Evolutionary conservation across 2,329 filamentous ascomycete genomes (phyloP), one percentile per base, ranked within the genome.

Genomic region (Emergomyces pasteurianus): DNA sequence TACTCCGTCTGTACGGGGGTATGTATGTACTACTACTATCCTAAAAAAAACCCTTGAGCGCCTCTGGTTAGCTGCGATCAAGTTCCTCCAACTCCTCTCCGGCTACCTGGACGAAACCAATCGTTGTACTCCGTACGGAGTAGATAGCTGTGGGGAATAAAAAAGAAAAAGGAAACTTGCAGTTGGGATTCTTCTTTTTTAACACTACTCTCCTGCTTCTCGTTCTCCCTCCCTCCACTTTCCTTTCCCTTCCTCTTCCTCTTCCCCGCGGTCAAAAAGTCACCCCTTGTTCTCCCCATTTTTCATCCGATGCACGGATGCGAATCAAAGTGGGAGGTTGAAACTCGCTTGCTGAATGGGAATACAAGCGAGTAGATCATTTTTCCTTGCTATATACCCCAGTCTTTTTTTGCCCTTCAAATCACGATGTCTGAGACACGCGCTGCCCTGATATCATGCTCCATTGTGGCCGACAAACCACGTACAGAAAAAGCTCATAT

Each of bases 401-500:
- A 26, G 38, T 16, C 23, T 21, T 14, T 46, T 31, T 26, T 23
- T 12, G 12, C 49, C 5, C 23, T 21, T 31, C 26, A 6, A 34
- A 8, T 34, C 23, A 38, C 54, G 28, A 57, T 57, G 54, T 43
- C 54, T 28, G 38, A 57, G 34, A 1, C 46, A 18, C 38, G n/a
- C 14, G 23, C 23, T 1, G 21, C 9, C 2, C 14, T 9, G 16
- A 4, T 9, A 9, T 46, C 54, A 46, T 28, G 18, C 26, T 34
- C 54, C 10, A 5, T 31, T 46, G 14, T n/a, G 23, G 7, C 38
- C 6, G 31, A 31, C 38, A 57, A 57, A 28, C 54, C 10, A 31
- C 21, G 23, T 3, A 16, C 23, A 46, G 54, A 57, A 40, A 63
- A 62, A 49, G 50, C 58, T 6, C 58, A 67, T 64, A 61, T 66